Evolutionary conservation across 75 land plant genomes (phyloP).

Genomic region (Isoetes taiwanensis): DNA sequence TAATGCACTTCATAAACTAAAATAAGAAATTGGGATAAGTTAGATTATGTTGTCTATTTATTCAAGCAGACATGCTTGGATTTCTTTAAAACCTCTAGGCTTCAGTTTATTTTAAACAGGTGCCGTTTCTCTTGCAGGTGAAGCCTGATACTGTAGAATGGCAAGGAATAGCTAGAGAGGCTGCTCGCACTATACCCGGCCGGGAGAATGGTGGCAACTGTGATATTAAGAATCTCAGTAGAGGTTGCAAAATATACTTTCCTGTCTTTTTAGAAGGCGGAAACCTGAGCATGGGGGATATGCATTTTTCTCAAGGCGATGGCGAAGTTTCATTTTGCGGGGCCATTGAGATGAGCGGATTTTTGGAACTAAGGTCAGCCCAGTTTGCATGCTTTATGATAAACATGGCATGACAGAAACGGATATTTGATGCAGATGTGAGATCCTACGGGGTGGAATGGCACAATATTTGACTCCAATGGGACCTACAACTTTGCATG

Average conservation of each 20-base stretch:
- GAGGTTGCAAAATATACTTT: slow-evolving; percentile 80
- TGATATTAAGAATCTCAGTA: slow-evolving; percentile 86
- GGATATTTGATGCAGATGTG: slow-evolving; percentile 37
- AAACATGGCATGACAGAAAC: neutral
- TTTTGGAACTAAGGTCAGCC: slow-evolving; percentile 67
- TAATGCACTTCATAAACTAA: too few species aligned
- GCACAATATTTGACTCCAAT: slow-evolving; percentile 77
- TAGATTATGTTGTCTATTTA: too few species aligned
- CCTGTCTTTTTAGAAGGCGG: slow-evolving; percentile 90
- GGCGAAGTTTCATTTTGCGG: slow-evolving; percentile 90
- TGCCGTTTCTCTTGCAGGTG: slow-evolving; percentile 28
- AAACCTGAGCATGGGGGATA: slow-evolving; percentile 79
- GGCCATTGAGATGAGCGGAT: slow-evolving; percentile 95
- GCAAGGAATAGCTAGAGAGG: slow-evolving; percentile 63
- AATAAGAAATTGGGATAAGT: too few species aligned
- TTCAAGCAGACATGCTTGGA: too few species aligned
- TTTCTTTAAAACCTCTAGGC: too few species aligned
- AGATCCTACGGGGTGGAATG: slow-evolving; percentile 81
- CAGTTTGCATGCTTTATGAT: neutral
- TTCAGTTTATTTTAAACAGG: neutral
- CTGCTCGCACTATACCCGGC: slow-evolving; percentile 86
- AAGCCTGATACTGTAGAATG: slow-evolving; percentile 46
- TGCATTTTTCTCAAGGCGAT: slow-evolving; percentile 95
- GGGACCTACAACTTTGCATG: slow-evolving; percentile 85
- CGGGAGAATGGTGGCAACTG: slow-evolving; percentile 95